Conservation (phyloP, 2,329 filamentous ascomycete genomes). For the Sarocladium brachiariae region DNA sequence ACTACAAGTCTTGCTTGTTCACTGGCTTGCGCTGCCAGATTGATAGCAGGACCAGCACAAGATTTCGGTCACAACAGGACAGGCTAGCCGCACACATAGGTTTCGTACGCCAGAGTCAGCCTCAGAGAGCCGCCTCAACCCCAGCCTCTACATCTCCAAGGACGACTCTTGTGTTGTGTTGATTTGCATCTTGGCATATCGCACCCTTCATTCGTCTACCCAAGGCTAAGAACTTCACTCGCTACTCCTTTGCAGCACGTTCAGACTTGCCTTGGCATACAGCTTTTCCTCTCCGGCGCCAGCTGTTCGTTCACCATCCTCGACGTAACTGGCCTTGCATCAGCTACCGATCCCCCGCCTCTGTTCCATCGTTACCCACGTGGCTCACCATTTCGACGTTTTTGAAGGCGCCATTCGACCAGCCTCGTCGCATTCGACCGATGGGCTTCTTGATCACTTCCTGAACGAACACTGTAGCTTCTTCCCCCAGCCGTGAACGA, state of each 20-base stretch:
- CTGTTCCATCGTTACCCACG: not conserved
- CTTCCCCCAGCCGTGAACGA: not conserved
- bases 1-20: not conserved
- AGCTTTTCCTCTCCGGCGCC: not conserved
- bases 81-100: too few relatives aligned
- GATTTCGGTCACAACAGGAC: too few relatives aligned
- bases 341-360: conserved; percentile 1
- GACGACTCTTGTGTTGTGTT: not conserved
- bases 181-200: not conserved
- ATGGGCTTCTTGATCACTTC: not conserved
- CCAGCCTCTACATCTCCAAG: not conserved
- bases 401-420: not conserved
- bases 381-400: not conserved
- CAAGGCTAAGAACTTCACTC: not conserved
- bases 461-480: not conserved
- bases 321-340: not conserved
- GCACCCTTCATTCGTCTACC: not conserved
- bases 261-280: not conserved
- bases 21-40: too few relatives aligned
- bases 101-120: not conserved
- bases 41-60: not conserved
- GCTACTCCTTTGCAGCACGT: not conserved
- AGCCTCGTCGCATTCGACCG: not conserved
- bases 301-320: not conserved
- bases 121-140: not conserved